phyloP scores from a whole-genome alignment of 306 rosid species.

The Quercus dentata region DNA sequence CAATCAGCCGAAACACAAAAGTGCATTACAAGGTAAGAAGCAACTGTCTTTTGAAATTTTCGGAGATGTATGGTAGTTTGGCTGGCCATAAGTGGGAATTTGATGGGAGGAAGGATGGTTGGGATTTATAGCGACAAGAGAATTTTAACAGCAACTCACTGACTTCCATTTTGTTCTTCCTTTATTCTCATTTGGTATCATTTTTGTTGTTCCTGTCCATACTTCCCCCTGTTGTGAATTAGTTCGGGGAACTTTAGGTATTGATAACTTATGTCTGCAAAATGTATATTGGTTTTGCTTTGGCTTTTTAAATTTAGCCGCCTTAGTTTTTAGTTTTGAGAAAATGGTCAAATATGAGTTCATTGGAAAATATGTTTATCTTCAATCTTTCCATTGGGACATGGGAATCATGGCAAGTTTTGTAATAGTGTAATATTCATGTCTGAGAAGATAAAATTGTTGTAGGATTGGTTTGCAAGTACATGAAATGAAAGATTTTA shows the following conservation, averaged over 20 bases:
- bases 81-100: conserved; percentile 67
- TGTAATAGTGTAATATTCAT: background rate
- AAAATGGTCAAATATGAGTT: conserved; percentile 8
- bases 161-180: conserved; percentile 22
- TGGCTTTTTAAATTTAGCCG: conserved; percentile 12
- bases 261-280: conserved; percentile 40
- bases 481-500: background rate
- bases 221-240: conserved; percentile 47
- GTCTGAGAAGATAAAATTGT: no score
- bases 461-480: no score
- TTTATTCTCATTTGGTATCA: conserved; percentile 24
- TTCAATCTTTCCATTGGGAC: background rate
- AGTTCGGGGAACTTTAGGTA: conserved; percentile 32
- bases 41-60: conserved; percentile 64
- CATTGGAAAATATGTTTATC: background rate
- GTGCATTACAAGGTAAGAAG: conserved; percentile 70
- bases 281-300: conserved; percentile 57
- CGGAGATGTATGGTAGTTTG: conserved; percentile 71
- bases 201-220: conserved; percentile 20
- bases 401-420: background rate
- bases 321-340: conserved; percentile 15
- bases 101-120: conserved; percentile 74
- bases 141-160: conserved; percentile 22
- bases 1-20: conserved; percentile 81
- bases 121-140: conserved; percentile 73